phyloP scores from a whole-genome alignment of 306 rosid species.

The Lagenaria siceraria region DNA sequence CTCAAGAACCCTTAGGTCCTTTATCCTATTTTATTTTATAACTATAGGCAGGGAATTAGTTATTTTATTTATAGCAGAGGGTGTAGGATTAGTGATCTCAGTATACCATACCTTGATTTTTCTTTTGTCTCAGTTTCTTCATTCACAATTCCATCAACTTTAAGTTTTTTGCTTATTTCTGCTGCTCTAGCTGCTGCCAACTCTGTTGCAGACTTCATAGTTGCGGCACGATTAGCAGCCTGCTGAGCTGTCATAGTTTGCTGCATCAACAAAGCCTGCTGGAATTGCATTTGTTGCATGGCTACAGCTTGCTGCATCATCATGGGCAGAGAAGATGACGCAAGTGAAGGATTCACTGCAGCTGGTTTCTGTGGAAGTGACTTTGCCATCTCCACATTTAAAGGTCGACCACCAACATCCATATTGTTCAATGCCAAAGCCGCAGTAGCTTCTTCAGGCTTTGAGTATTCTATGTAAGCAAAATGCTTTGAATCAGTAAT shows the following conservation, averaged over 20 bases:
- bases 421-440: conserved; percentile 90
- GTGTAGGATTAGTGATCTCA: background rate
- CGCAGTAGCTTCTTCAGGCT: conserved; percentile 84
- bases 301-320: conserved; percentile 99
- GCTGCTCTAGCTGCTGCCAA: conserved; percentile 98
- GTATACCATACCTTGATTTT: conserved; percentile 57
- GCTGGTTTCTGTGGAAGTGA: conserved; percentile 75
- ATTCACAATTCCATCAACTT: conserved; percentile 48
- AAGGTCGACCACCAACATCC: conserved; percentile 96
- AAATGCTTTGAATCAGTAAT: conserved; percentile 96
- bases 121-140: conserved; percentile 50
- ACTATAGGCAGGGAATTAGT: background rate
- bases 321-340: conserved; percentile 83
- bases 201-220: conserved; percentile 93
- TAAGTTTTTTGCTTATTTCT: conserved; percentile 87
- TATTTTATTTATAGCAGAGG: background rate
- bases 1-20: background rate
- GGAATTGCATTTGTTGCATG: conserved; percentile 99
- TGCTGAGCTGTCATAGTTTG: conserved; percentile 89
- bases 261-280: conserved; percentile 94
- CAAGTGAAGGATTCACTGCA: conserved; percentile 33
- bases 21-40: background rate
- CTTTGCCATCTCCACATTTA: conserved; percentile 99
- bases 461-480: conserved; percentile 94
- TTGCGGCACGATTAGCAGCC: conserved; percentile 91